A percentile compares a stretch with the other conserved stretches of the same genome.
These are phyloP conservation scores for Fusarium sp. DNA, from an alignment of 2,329 filamentous ascomycete species.

Conservation along the genomic window DNA sequence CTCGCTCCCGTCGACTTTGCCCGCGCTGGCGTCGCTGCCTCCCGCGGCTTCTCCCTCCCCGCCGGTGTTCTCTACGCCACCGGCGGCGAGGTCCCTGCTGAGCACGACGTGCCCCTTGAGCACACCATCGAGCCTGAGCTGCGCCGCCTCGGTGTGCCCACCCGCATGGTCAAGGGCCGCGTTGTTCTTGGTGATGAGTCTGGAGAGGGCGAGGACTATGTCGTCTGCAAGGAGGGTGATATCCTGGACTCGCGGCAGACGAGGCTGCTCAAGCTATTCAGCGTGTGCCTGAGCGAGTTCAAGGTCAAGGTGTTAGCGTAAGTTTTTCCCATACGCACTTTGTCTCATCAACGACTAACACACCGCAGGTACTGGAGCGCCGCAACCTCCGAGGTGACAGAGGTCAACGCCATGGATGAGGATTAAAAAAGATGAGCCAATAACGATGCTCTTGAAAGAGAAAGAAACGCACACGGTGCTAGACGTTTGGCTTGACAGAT, in stretches of 20 bases:
- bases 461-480: slow-evolving; percentile 35
- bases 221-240: slow-evolving; percentile 87
- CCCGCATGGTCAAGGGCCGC: slow-evolving; percentile 87
- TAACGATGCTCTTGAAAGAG: slow-evolving; percentile 2
- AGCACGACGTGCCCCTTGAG: slow-evolving; percentile 87
- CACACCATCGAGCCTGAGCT: slow-evolving; percentile 93
- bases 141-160: slow-evolving; percentile 89
- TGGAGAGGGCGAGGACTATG: slow-evolving; percentile 71
- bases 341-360: slow-evolving; percentile 29
- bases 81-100: slow-evolving; percentile 81
- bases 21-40: slow-evolving; percentile 82
- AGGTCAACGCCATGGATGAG: slow-evolving; percentile 60
- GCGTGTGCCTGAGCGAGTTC: slow-evolving; percentile 91
- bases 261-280: slow-evolving; percentile 92
- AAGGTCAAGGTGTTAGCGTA: slow-evolving; percentile 81
- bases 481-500: slow-evolving; percentile 42
- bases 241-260: slow-evolving; percentile 92
- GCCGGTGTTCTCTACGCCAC: slow-evolving; percentile 84
- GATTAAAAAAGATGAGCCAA: slow-evolving; percentile 26
- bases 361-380: slow-evolving; percentile 69
- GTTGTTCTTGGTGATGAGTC: slow-evolving; percentile 75
- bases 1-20: slow-evolving; percentile 89
- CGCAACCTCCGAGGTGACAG: slow-evolving; percentile 69
- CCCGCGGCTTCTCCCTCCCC: slow-evolving; percentile 83
- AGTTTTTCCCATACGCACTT: slow-evolving; percentile 46